These are phyloP conservation scores for Penicillium salamii DNA, from an alignment of 495 filamentous ascomycete genomes.

Conservation along the genomic window DNA sequence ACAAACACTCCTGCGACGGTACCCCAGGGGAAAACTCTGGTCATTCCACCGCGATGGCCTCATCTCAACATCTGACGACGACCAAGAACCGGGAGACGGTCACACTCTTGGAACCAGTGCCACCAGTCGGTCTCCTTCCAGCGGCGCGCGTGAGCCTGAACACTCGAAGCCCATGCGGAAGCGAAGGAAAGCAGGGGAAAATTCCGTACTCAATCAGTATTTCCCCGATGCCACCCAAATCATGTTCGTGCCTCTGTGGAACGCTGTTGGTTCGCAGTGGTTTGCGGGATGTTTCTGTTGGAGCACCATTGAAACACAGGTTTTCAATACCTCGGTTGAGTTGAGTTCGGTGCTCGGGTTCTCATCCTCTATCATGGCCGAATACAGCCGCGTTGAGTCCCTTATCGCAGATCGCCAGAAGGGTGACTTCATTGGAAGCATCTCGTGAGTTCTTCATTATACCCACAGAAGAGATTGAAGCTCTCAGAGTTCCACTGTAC, in stretches of 20 bases:
- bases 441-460: constrained; percentile 58
- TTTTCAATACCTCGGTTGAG: constrained; percentile 42
- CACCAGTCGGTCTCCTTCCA: constrained; percentile 8
- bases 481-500: too few species aligned
- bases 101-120: constrained; percentile 9
- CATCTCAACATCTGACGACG: constrained; percentile 41
- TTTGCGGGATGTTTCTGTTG: constrained; percentile 66
- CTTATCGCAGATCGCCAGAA: constrained; percentile 61
- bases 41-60: constrained; percentile 55
- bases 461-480: too few species aligned
- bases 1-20: constrained; percentile 51
- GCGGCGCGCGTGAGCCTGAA: constrained; percentile 9
- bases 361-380: constrained; percentile 65
- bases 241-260: constrained; percentile 62
- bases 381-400: constrained; percentile 60
- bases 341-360: constrained; percentile 59
- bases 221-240: constrained; percentile 47
- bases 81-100: constrained; percentile 24
- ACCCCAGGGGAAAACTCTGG: constrained; percentile 64
- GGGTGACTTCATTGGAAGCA: constrained; percentile 72
- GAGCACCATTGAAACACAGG: constrained; percentile 45
- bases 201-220: constrained; percentile 39
- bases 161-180: constrained; percentile 39
- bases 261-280: constrained; percentile 66
- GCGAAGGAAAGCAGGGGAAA: constrained; percentile 41